phyloP scores from a whole-genome alignment of 148 eudicot genomes.

The Silene uniflora region DNA sequence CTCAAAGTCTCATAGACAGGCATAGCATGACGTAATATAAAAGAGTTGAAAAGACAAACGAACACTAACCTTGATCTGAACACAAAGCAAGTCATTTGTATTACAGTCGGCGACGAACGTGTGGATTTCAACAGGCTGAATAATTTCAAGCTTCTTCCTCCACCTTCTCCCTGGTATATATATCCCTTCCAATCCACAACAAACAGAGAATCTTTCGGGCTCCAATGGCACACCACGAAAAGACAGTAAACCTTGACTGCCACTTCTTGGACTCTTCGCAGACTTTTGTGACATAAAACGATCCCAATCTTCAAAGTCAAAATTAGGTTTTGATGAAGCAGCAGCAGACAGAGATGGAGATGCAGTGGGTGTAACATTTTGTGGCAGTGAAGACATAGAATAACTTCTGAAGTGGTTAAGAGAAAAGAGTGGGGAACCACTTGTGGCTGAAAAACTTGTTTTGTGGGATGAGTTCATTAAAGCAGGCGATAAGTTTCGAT shows the following conservation, averaged over 20 bases:
- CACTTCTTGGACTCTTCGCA: conserved; percentile 47
- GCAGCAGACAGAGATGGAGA: conserved; percentile 44
- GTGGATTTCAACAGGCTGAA: conserved; percentile 85
- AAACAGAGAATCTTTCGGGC: conserved; percentile 90
- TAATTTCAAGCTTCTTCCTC: conserved; percentile 83
- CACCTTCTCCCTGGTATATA: conserved; percentile 89
- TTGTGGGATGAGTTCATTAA: conserved; percentile 44
- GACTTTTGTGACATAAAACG: conserved; percentile 56
- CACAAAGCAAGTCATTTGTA: conserved; percentile 94
- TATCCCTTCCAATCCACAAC: conserved; percentile 93
- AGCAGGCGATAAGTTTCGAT: conserved; percentile 71
- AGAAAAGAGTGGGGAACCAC: conserved; percentile 81
- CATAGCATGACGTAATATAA: conserved; percentile 11
- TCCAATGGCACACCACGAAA: conserved; percentile 89
- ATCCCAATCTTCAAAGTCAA: conserved; percentile 82
- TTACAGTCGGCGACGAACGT: conserved; percentile 85
- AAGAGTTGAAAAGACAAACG: not conserved
- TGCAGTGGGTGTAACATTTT: conserved; percentile 39
- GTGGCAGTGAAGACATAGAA: conserved; percentile 95
- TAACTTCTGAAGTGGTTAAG: conserved; percentile 91
- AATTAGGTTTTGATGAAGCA: conserved; percentile 43
- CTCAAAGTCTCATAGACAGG: not conserved
- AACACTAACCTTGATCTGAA: conserved; percentile 73
- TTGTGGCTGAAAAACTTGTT: conserved; percentile 53
- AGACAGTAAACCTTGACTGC: conserved; percentile 68